Evolutionary conservation across 2,329 filamentous ascomycete species (phyloP).

Genomic region (Xylariaceae sp.): DNA sequence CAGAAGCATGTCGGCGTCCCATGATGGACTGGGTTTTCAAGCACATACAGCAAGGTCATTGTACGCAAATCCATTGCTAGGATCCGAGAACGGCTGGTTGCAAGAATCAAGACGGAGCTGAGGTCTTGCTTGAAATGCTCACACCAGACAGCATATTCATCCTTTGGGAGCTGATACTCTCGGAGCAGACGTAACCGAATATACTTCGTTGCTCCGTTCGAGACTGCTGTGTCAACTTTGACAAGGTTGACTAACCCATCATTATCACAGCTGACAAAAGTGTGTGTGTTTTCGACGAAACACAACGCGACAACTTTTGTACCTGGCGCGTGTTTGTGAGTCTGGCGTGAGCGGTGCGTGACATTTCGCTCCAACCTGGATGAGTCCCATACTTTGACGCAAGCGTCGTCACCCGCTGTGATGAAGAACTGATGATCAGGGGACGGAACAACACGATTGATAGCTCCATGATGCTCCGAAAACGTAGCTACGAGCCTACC

Average conservation of each 20-base stretch:
- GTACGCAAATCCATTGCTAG: constrained; percentile 81
- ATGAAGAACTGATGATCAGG: constrained; percentile 94
- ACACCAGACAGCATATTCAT: constrained; percentile 81
- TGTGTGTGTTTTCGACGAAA: constrained; percentile 91
- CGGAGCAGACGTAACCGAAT: constrained; percentile 72
- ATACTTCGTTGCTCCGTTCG: constrained; percentile 61
- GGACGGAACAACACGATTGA: constrained; percentile 77
- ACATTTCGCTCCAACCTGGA: constrained; percentile 86
- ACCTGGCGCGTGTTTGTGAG: constrained; percentile 69
- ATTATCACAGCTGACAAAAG: constrained; percentile 83
- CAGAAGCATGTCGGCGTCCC: constrained; percentile 90
- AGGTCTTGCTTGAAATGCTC: constrained; percentile 85
- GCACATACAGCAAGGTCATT: constrained; percentile 75
- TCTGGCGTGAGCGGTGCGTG: constrained; percentile 80
- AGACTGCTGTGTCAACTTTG: constrained; percentile 59
- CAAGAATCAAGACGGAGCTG: constrained; percentile 77
- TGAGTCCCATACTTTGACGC: constrained; percentile 90
- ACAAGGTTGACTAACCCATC: constrained; percentile 90
- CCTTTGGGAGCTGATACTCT: constrained; percentile 70
- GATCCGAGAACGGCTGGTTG: constrained; percentile 80
- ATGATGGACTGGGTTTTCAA: constrained; percentile 87
- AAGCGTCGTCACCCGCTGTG: constrained; percentile 87
- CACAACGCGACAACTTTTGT: constrained; percentile 76
- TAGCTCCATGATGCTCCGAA: constrained; percentile 76
- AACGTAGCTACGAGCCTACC: constrained; percentile 84